phyloP scores from a whole-genome alignment of 1,284 basidiomycete species.

The Trichosporon coremiiforme region DNA sequence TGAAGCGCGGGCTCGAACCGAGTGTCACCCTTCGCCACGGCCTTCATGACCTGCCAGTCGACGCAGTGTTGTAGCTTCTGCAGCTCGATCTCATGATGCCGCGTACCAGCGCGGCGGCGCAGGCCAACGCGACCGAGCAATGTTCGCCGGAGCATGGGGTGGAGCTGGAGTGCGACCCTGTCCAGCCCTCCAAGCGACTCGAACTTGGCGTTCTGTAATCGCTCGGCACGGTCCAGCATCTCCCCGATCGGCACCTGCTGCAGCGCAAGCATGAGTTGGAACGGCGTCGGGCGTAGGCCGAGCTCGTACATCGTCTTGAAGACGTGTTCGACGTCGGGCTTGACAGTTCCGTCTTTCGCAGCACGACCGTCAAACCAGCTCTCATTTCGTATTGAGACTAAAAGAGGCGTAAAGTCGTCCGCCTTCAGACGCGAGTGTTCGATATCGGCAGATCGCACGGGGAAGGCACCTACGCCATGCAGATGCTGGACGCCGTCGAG shows the following conservation, averaged over 20 bases:
- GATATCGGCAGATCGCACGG: neutral
- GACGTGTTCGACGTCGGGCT: neutral
- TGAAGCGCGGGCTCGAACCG: neutral
- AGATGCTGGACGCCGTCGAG: neutral
- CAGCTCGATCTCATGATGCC: constrained; percentile 6
- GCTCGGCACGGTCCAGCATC: neutral
- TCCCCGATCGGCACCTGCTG: neutral
- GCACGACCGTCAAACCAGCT: neutral
- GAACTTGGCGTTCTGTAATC: neutral
- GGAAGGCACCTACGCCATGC: constrained; percentile 10
- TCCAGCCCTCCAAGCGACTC: neutral
- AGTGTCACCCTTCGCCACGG: neutral
- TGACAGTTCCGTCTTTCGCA: neutral
- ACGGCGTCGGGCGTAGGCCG: neutral
- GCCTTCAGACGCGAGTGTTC: constrained; percentile 4
- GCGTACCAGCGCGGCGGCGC: neutral
- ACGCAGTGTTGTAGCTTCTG: neutral
- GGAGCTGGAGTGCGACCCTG: neutral
- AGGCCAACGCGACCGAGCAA: neutral
- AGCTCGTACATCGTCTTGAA: neutral
- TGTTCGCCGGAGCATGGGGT: neutral
- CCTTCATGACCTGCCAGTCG: neutral
- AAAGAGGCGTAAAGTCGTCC: constrained; percentile 8
- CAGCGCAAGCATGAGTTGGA: neutral
- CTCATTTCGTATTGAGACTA: neutral